Base-by-base conservation (phyloP, 345 rosid genomes). In the Combretum micranthum region DNA sequence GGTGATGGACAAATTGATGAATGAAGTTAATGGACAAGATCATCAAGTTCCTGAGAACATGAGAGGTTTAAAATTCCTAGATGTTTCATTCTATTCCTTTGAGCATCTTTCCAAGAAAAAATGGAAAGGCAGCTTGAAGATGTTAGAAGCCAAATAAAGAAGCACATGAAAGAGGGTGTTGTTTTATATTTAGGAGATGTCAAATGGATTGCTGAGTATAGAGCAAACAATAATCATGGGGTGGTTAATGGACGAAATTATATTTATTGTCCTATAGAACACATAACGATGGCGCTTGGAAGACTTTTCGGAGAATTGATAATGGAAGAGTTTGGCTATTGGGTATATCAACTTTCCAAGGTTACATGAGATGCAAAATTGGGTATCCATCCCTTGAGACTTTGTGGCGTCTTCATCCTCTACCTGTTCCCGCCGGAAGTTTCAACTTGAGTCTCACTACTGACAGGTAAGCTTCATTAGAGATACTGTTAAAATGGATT, bases 291-390 rank as follows among this genome's bases (percentile, higher is more conserved):
- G 85, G 88, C 80, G 72, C 42, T 88, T 55, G 86, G 86, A 57
- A 80, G 81, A 69, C 69, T 88, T 64, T 73, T 69, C 56, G 78
- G 72, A 39, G 60, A 70, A 79, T 80, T 57, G 84, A 73, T 15
- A 70, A 67, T 69, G 79, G 75, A n/a, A 80, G 79, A 63, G 75
- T 85, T 73, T 80, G 88, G 88, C 60, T 88, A 10, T 67, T 85
- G 77, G 90, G 93, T 44, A 75, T 80, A 61, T 84, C 96, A n/a
- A 88, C 88, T 69, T 83, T 83, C 63, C 85, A 83, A 52, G 80
- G 81, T 60, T 88, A 83, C 80, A 66, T 77, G 77, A 85, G 80
- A 66, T 85, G 80, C 60, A 85, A 83, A 80, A 72, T 83, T 14
- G 77, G 77, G 22, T 69, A 77, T 69, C 87, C 90, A 15, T 81